phyloP scores from a whole-genome alignment of 768 basidiomycete genomes.

The Rickenella mellea region DNA sequence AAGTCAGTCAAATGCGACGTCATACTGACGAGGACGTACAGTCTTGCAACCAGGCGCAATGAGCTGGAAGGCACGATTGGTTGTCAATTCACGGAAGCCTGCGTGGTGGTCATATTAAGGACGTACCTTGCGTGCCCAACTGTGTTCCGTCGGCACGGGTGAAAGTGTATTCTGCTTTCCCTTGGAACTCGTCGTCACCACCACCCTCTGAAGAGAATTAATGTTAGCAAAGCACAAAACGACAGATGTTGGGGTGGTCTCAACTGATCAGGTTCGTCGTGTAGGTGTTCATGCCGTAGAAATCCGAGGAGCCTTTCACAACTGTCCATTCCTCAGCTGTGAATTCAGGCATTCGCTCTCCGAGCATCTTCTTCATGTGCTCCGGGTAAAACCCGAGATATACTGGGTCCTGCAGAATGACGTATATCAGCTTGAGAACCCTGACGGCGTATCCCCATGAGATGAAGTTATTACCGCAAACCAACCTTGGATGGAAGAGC shows the following conservation, averaged over 20 bases:
- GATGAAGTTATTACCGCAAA: too few species aligned
- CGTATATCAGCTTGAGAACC: too few species aligned
- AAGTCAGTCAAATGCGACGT: constrained; percentile 2
- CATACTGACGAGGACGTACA: constrained; percentile 27
- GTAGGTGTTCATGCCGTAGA: constrained; percentile 68
- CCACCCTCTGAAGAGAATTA: constrained; percentile 38
- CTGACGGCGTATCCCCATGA: too few species aligned
- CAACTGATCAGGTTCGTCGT: constrained; percentile 54
- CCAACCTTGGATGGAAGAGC: too few species aligned
- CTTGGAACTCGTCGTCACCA: constrained; percentile 56
- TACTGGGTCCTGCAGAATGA: constrained; percentile 57
- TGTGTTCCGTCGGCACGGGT: constrained; percentile 54
- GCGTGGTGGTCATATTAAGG: too few species aligned
- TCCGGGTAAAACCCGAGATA: constrained; percentile 65
- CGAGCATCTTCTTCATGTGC: constrained; percentile 45
- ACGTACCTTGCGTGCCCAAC: constrained; percentile 50
- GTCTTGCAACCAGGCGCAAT: constrained; percentile 59
- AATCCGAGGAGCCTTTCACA: constrained; percentile 58
- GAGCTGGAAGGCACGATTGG: constrained; percentile 26
- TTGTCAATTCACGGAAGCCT: not conserved
- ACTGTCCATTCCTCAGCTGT: constrained; percentile 45
- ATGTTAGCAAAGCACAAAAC: too few species aligned
- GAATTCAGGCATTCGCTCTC: constrained; percentile 48
- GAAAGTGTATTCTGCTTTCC: constrained; percentile 50
- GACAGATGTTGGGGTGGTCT: constrained; percentile 12